Percentiles rank a stretch among this genome's conserved stretches.
Evolutionary conservation across 768 basidiomycete genomes (phyloP).

Genomic region (Trametes cingulata): DNA sequence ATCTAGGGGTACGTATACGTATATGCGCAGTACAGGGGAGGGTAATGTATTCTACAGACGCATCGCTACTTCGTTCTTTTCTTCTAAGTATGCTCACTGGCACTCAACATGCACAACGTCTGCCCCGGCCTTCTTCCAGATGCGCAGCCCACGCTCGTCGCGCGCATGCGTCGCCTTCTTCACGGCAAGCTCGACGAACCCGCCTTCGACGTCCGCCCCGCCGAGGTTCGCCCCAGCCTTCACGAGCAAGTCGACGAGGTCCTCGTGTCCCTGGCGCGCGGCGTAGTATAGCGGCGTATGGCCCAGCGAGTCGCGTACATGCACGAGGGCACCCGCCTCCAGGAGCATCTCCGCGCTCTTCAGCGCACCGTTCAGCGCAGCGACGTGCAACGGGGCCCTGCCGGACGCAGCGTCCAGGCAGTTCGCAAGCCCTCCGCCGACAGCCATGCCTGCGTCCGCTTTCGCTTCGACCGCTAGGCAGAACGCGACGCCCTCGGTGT

Average conservation of each 20-base stretch:
- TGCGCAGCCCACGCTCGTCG: slow-evolving; percentile 45
- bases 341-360: slow-evolving; percentile 51
- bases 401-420: slow-evolving; percentile 70
- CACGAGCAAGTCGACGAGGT: slow-evolving; percentile 62
- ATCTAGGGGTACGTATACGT: neutral
- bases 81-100: neutral
- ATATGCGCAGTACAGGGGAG: neutral
- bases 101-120: neutral
- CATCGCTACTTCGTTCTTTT: neutral
- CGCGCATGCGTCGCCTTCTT: slow-evolving; percentile 39
- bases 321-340: slow-evolving; percentile 76
- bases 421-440: slow-evolving; percentile 73
- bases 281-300: slow-evolving; percentile 88
- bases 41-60: slow-evolving; percentile 6
- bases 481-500: slow-evolving; percentile 59
- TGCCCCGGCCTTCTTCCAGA: slow-evolving; percentile 60
- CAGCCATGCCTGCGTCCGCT: slow-evolving; percentile 34
- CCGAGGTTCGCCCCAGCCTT: slow-evolving; percentile 76
- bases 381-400: slow-evolving; percentile 76
- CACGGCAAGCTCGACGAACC: slow-evolving; percentile 54
- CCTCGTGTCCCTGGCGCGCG: slow-evolving; percentile 66
- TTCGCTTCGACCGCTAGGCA: slow-evolving; percentile 45
- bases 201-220: slow-evolving; percentile 58
- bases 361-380: slow-evolving; percentile 65
- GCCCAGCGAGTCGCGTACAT: slow-evolving; percentile 75